A percentile compares a stretch with the other conserved stretches of the same genome.
These are phyloP conservation scores for Fraxinus excelsior DNA, from an alignment of 257 asterid species.

Conservation along the genomic window DNA sequence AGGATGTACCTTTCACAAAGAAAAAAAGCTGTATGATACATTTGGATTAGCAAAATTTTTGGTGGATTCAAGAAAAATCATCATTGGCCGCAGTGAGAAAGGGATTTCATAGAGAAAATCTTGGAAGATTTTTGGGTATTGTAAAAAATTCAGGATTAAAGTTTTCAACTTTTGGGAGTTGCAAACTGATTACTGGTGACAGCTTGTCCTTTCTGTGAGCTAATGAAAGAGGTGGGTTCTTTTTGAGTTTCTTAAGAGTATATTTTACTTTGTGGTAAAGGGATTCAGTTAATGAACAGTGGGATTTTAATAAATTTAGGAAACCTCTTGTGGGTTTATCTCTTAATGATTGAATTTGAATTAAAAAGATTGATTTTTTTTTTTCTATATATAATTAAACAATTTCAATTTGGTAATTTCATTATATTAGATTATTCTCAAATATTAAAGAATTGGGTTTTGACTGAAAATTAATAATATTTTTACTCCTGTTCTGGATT, in stretches of 20 bases:
- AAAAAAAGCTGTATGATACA: slow-evolving; percentile 35
- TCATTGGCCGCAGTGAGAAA: slow-evolving; percentile 32
- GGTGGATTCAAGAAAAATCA: slow-evolving; percentile 45
- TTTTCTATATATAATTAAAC: slow-evolving; percentile 35
- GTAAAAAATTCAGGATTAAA: slow-evolving; percentile 21
- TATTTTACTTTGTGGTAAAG: slow-evolving; percentile 6
- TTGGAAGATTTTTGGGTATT: slow-evolving; percentile 31
- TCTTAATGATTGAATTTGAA: slow-evolving; percentile 65
- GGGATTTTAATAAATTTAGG: slow-evolving; percentile 46
- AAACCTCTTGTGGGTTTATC: slow-evolving; percentile 53
- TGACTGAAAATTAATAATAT: slow-evolving; percentile 45
- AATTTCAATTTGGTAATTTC: slow-evolving; percentile 49
- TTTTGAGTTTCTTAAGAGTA: slow-evolving; percentile 29
- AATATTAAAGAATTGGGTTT: slow-evolving; percentile 47
- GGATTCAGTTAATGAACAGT: slow-evolving; percentile 30
- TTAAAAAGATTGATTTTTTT: slow-evolving; percentile 34
- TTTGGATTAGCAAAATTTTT: slow-evolving; percentile 52
- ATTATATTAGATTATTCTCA: slow-evolving; percentile 27
- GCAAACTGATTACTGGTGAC: slow-evolving; percentile 19
- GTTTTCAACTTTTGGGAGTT: slow-evolving; percentile 26
- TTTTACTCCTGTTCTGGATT: slow-evolving; percentile 38
- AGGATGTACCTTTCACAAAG: slow-evolving; percentile 33
- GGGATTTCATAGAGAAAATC: slow-evolving; percentile 24
- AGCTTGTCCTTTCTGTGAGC: slow-evolving; percentile 15
- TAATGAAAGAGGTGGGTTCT: slow-evolving; percentile 42